phyloP scores from a whole-genome alignment of 805 yeast genomes.

The Cyberlindnera japonica region DNA sequence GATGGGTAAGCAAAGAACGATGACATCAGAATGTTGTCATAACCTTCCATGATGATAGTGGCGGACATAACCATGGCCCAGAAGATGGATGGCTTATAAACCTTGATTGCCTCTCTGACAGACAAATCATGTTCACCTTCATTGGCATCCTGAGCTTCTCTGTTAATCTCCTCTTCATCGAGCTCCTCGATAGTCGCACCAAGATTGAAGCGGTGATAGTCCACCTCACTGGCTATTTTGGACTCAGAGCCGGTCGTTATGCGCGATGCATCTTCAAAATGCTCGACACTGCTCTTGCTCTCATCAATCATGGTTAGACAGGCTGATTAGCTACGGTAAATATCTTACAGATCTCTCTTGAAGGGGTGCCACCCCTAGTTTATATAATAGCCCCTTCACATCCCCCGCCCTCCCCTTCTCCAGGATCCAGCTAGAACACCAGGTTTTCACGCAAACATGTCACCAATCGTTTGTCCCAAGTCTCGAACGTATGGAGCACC shows the following conservation, averaged over 20 bases:
- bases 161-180: conserved; percentile 18
- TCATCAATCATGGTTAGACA: conserved; percentile 2
- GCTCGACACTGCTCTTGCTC: conserved; percentile 16
- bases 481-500: no score
- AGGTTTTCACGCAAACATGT: no score
- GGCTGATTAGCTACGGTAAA: neutral
- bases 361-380: no score
- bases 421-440: no score
- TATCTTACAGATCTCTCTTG: neutral
- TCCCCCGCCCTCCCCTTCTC: no score
- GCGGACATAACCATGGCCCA: conserved; percentile 39
- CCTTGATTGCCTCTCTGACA: conserved; percentile 18
- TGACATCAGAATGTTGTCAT: conserved; percentile 34
- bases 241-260: conserved; percentile 6
- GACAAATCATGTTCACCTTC: conserved; percentile 17
- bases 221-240: conserved; percentile 1
- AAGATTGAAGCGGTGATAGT: neutral
- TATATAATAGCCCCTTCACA: no score
- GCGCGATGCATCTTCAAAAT: conserved; percentile 16
- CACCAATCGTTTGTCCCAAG: no score
- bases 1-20: conserved; percentile 37
- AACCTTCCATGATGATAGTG: conserved; percentile 41
- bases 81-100: conserved; percentile 31
- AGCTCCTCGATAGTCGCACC: conserved; percentile 13
- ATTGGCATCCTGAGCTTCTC: conserved; percentile 19